Base-by-base conservation (phyloP, 805 yeast species). In the Saccharomycopsis fibuligera region DNA sequence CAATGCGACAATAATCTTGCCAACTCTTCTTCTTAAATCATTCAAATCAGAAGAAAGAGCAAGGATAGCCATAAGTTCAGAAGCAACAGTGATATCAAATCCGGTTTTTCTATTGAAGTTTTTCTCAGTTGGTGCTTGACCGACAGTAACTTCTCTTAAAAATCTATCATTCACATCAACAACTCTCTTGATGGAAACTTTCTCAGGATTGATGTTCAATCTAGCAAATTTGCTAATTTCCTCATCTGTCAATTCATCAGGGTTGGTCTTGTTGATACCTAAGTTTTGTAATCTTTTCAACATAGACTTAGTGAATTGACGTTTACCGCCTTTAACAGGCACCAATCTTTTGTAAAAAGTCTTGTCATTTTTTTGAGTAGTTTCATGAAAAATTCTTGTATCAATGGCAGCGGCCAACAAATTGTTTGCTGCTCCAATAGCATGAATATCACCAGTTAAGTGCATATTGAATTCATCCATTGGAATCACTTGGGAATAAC, bases 401-500 rank as follows among this genome's bases (percentile, higher is more conserved):
- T 91, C 98, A 54, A 91, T 83, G 29, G 98, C 98, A 44, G 98
- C 97, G 53, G 96, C 96, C 54, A 91, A 74, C 61, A 91, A 73
- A 72, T 91, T 91, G 58, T 87, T 90, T 31, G 98, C 98, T 51
- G 89, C 89, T 44, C 89, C 81, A 53, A 91, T 89, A 41, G 98
- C 98, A 68, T 91, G 98, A 57, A 91, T 91, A 65, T 91, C 99
- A 63, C 98, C 98, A 44, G 98, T 91, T 57, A 91, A 74, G 65
- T 91, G 98, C 86, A 93, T 79, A 72, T 93, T 91, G 74, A 91
- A 91, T 69, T 91, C 97, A 67, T 91, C 99, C 97, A 91, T 91
- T 45, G 98, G 98, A 59, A 91, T 90, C 41, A 91, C 98, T 69
- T 91, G 98, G 2, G 98, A 78, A 67, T 89, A 91, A 42, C 98